Evolutionary conservation across 2,329 filamentous ascomycete species (phyloP).

Genomic region (Calonectria montana): DNA sequence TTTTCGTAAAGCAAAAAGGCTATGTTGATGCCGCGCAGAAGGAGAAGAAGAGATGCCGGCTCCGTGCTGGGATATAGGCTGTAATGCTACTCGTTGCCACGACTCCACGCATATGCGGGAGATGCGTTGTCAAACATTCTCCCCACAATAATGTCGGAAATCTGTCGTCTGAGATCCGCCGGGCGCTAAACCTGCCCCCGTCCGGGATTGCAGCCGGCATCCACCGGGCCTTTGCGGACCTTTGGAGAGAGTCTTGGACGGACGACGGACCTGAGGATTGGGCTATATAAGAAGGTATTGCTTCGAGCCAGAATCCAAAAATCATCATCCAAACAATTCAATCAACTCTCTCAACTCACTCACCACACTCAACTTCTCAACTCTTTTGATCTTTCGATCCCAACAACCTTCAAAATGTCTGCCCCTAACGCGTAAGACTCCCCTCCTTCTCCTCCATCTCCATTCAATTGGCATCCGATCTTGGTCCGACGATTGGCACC

Average conservation of each 20-base stretch:
- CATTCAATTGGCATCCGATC: neutral
- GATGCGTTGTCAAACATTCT: constrained; percentile 4
- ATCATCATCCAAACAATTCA: constrained; percentile 5
- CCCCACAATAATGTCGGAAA: constrained; percentile 8
- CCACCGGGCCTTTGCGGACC: neutral
- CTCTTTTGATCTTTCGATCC: constrained; percentile 3
- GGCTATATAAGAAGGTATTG: constrained; percentile 1
- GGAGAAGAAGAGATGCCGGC: neutral
- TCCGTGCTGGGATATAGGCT: neutral
- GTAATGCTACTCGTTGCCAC: neutral
- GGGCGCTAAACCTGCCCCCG: neutral
- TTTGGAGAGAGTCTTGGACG: neutral
- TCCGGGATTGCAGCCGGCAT: neutral
- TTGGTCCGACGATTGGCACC: neutral
- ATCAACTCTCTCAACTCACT: constrained; percentile 2
- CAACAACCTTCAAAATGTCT: constrained; percentile 8
- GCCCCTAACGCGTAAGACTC: neutral
- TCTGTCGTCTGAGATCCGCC: constrained; percentile 4
- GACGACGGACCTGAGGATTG: neutral
- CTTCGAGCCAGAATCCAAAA: neutral
- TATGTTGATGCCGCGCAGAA: neutral
- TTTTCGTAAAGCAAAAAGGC: neutral
- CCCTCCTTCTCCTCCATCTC: neutral
- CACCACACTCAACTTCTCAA: constrained; percentile 2
- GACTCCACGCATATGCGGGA: constrained; percentile 7